phyloP scores from a whole-genome alignment of 1,284 basidiomycete species.

The Stygiomarasmius scandens region DNA sequence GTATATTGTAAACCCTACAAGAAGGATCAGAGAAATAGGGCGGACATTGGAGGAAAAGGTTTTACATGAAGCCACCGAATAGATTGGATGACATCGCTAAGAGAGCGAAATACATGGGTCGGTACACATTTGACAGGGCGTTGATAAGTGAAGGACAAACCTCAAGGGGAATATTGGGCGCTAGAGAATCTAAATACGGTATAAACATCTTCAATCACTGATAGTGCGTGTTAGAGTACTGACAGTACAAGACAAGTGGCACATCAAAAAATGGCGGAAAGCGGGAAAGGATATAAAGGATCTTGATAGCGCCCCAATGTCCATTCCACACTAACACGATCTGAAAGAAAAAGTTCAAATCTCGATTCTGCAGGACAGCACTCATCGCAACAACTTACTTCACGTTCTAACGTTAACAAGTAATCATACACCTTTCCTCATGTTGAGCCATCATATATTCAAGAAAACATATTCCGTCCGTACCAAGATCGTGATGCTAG shows the following conservation, averaged over 20 bases:
- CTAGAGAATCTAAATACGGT: neutral
- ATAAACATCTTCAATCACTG: neutral
- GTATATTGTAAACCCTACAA: constrained; percentile 10
- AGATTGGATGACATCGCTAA: constrained; percentile 1
- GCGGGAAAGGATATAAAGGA: constrained; percentile 16
- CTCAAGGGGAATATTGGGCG: neutral
- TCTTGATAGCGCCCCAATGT: constrained; percentile 15
- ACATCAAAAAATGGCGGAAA: constrained; percentile 19
- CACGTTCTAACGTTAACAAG: neutral
- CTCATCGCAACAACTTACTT: neutral
- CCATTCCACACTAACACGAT: neutral
- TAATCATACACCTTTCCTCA: neutral
- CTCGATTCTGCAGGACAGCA: too few relatives aligned
- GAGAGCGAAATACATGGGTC: neutral
- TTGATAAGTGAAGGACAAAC: neutral
- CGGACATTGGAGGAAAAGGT: neutral
- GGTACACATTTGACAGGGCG: too few relatives aligned
- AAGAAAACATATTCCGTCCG: neutral
- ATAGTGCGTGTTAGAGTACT: neutral
- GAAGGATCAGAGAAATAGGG: neutral
- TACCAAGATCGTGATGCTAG: neutral
- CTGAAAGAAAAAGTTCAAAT: neutral
- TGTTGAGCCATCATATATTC: neutral
- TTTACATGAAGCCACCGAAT: neutral
- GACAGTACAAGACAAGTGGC: constrained; percentile 16